Base-by-base conservation (phyloP, 2,329 filamentous ascomycete species). In the Elsinoe ampelina region DNA sequence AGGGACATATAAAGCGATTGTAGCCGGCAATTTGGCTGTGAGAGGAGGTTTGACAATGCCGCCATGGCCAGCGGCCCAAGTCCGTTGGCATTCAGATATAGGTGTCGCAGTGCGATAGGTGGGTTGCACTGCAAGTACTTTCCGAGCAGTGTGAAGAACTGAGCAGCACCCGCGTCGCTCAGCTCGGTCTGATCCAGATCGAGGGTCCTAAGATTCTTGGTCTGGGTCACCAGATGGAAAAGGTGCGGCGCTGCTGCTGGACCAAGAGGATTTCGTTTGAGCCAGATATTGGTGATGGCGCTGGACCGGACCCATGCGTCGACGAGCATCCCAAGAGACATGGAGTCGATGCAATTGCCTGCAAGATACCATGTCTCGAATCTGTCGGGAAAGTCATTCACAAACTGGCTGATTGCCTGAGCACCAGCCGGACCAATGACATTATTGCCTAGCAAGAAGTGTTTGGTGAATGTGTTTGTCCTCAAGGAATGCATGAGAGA, bases 301-400 rank as follows among this genome's bases (percentile, higher is more conserved):
- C 68, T 65, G 1, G 75, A 77, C 20, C 66, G 66, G 12, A 74
- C 61, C 71, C 77, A 73, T 51, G 73, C 72, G 57, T 75, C 67
- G 1, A 76, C 75, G 1, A 80, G 68, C 1, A 68, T 60, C 22
- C 63, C 64, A 63, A 80, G 72, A 57, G 71, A 67, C 2, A 65
- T 55, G 2, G 67, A 66, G 51, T 79, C 73, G 59, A 81, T 78
- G 64, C 75, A 78, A 61, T 80, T 80, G 4, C 78, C 78, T 3
- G 77, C 77, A 32, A 80, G 69, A 61, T 80, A 80, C 77, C 77
- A 80, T 32, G 77, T 80, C 55, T 79, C 72, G 63, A 80, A 78
- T 4, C 73, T 70, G 34, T 73, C 64, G 2, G 77, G 77, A 47
- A 71, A 67, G 17, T 75, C 71, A 11, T 68, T 59, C 47, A 78